These are phyloP conservation scores for Suillus americanus DNA, from an alignment of 768 basidiomycete genomes.

Conservation along the genomic window DNA sequence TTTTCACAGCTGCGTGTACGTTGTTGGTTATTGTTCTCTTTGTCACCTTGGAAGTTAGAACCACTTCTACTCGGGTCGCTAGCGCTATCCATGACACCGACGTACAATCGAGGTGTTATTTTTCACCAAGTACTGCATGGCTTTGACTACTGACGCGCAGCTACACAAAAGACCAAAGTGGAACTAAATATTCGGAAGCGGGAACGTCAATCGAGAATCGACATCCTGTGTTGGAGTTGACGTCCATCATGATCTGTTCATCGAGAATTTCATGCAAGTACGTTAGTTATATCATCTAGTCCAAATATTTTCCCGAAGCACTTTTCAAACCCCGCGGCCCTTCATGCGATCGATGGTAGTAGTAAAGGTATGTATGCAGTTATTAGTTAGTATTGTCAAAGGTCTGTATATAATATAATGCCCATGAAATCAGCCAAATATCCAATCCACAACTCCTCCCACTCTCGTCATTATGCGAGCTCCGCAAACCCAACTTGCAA, in stretches of 20 bases:
- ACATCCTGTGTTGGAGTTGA: background rate
- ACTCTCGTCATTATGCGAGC: slow-evolving; percentile 17
- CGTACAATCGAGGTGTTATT: background rate
- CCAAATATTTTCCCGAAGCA: too few relatives aligned
- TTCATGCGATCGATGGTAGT: too few relatives aligned
- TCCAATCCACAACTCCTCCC: background rate
- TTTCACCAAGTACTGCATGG: background rate
- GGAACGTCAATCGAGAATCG: background rate
- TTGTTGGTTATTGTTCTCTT: background rate
- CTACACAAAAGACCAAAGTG: background rate
- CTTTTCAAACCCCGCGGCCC: background rate
- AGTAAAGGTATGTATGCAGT: too few relatives aligned
- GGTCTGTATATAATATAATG: background rate
- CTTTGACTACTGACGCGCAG: background rate
- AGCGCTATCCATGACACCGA: background rate
- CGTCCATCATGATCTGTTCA: too few relatives aligned
- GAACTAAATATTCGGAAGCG: background rate
- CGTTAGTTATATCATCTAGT: too few relatives aligned
- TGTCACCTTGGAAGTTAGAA: background rate
- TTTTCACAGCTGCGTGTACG: background rate
- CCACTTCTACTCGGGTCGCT: background rate
- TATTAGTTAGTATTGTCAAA: background rate
- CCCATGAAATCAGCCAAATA: background rate
- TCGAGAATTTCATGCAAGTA: background rate
- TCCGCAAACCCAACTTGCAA: slow-evolving; percentile 43